Conservation (phyloP, 495 filamentous ascomycete species). For the Talaromyces ruber region DNA sequence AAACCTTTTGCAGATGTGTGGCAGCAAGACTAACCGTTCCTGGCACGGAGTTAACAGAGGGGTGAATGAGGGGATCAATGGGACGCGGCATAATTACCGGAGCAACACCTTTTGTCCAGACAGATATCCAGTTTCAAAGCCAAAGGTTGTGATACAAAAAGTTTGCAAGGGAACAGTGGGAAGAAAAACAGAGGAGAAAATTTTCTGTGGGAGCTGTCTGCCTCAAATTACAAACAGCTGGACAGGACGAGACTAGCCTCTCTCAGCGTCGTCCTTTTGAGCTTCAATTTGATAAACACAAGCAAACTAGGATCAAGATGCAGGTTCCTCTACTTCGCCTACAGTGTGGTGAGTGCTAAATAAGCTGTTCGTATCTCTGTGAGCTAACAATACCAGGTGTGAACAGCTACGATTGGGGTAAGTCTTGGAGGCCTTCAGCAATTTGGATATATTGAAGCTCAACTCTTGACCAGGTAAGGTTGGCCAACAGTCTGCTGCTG, state of each 20-base stretch:
- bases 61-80: not conserved
- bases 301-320: slow-evolving; percentile 38
- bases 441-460: slow-evolving; percentile 5
- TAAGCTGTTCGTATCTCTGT: slow-evolving; percentile 6
- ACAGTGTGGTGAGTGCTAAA: slow-evolving; percentile 65
- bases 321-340: slow-evolving; percentile 81
- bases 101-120: not conserved
- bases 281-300: slow-evolving; percentile 13
- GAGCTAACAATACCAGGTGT: slow-evolving; percentile 44
- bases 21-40: not conserved
- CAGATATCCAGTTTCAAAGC: not conserved
- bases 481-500: slow-evolving; percentile 66
- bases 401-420: slow-evolving; percentile 98
- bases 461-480: slow-evolving; percentile 47
- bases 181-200: slow-evolving; percentile 2
- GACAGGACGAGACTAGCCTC: not conserved
- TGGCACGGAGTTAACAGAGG: slow-evolving; percentile 2
- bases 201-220: not conserved
- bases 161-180: not conserved
- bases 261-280: slow-evolving; percentile 7
- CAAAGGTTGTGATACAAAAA: not conserved
- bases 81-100: not conserved
- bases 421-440: slow-evolving; percentile 9
- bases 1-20: not conserved
- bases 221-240: not conserved